These are phyloP conservation scores for Kingdonia uniflora DNA, from an alignment of 164 flowering plant species.

Conservation along the genomic window DNA sequence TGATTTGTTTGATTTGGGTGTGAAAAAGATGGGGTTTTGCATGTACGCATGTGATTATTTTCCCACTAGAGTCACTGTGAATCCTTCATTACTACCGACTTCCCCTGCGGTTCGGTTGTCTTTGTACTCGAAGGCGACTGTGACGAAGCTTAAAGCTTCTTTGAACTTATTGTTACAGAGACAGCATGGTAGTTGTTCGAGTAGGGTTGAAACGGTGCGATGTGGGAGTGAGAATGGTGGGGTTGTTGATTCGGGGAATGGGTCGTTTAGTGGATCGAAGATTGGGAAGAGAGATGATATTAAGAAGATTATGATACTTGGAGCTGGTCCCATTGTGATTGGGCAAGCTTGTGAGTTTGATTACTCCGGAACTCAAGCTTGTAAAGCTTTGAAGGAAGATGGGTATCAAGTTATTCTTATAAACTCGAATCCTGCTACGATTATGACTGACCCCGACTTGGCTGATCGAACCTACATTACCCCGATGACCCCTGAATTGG, in stretches of 20 bases:
- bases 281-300: constrained; percentile 75
- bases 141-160: neutral
- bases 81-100: constrained; percentile 2
- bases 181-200: too few relatives aligned
- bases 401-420: constrained; percentile 85
- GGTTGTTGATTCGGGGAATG: constrained; percentile 9
- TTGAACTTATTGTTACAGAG: too few relatives aligned
- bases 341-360: constrained; percentile 99
- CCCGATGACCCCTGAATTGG: constrained; percentile 86
- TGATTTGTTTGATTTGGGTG: too few relatives aligned
- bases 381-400: constrained; percentile 84
- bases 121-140: constrained; percentile 11
- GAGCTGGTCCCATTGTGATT: constrained; percentile 94
- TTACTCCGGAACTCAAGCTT: constrained; percentile 96
- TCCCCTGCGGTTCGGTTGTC: constrained; percentile 2
- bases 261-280: constrained; percentile 4
- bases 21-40: constrained; percentile 14
- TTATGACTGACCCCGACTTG: constrained; percentile 94
- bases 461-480: constrained; percentile 83
- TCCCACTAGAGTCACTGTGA: constrained; percentile 7
- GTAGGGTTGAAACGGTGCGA: too few relatives aligned
- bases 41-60: constrained; percentile 16
- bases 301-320: constrained; percentile 88
- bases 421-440: constrained; percentile 97
- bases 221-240: too few relatives aligned